These are phyloP conservation scores for Pseudozyma thailandica DNA, from an alignment of 1,284 basidiomycete genomes.

Conservation along the genomic window DNA sequence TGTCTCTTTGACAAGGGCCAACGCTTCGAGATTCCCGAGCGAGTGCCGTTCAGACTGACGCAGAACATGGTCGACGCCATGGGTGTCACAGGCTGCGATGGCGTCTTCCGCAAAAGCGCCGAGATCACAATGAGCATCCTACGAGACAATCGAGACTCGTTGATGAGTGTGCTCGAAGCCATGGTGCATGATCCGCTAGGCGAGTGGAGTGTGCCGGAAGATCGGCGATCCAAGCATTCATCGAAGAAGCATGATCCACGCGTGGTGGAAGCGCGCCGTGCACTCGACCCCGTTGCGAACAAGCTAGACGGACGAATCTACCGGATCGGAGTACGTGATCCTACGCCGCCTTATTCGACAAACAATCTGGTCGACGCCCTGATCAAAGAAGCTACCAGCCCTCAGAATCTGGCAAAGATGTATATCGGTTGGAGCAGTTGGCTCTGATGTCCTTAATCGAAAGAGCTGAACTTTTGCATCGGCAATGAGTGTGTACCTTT, in stretches of 20 bases:
- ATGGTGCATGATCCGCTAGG: slow-evolving; percentile 97
- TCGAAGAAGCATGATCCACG: slow-evolving; percentile 44
- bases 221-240: slow-evolving; percentile 48
- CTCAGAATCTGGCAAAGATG: slow-evolving; percentile 61
- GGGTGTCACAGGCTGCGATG: slow-evolving; percentile 93
- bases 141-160: slow-evolving; percentile 87
- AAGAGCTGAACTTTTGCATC: neutral
- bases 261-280: slow-evolving; percentile 58
- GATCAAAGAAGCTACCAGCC: slow-evolving; percentile 64
- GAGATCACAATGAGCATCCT: slow-evolving; percentile 90
- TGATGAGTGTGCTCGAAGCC: slow-evolving; percentile 96
- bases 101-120: slow-evolving; percentile 89
- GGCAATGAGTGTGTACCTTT: neutral
- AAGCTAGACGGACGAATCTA: slow-evolving; percentile 63
- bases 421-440: slow-evolving; percentile 62
- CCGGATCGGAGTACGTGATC: slow-evolving; percentile 43
- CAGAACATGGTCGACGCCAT: slow-evolving; percentile 93
- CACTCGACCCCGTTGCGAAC: slow-evolving; percentile 60
- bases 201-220: slow-evolving; percentile 82
- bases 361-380: slow-evolving; percentile 66
- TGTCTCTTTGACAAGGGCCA: slow-evolving; percentile 95
- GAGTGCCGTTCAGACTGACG: slow-evolving; percentile 94
- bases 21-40: slow-evolving; percentile 87
- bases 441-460: slow-evolving; percentile 12
- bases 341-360: slow-evolving; percentile 57